These are phyloP conservation scores for Darksidea phi DNA, from an alignment of 495 filamentous ascomycete genomes.

Conservation along the genomic window DNA sequence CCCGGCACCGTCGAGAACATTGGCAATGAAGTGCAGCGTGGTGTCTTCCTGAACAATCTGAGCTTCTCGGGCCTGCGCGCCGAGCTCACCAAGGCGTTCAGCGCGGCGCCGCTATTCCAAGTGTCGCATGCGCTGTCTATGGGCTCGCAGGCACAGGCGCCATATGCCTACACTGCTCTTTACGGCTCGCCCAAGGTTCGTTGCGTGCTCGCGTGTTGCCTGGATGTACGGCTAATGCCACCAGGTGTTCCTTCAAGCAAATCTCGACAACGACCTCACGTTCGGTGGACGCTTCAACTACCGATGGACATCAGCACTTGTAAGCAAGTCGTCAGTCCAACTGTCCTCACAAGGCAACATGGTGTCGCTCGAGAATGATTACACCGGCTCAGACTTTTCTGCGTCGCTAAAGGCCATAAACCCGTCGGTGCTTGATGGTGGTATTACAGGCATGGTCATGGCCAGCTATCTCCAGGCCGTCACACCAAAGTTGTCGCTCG, in stretches of 20 bases:
- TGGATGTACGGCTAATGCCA: slow-evolving; percentile 1
- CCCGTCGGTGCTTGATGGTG: slow-evolving; percentile 87
- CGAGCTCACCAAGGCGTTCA: slow-evolving; percentile 93
- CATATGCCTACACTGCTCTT: slow-evolving; percentile 90
- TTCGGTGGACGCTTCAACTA: slow-evolving; percentile 85
- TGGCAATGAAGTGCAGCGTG: slow-evolving; percentile 86
- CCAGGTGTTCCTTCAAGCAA: slow-evolving; percentile 93
- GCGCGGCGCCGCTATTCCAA: slow-evolving; percentile 90
- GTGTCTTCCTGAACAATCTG: slow-evolving; percentile 90
- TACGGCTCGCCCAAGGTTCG: slow-evolving; percentile 89
- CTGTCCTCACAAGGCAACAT: slow-evolving; percentile 74
- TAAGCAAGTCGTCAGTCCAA: slow-evolving; percentile 82
- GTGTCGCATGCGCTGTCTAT: slow-evolving; percentile 94
- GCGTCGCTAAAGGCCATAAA: slow-evolving; percentile 88
- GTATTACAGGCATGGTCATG: slow-evolving; percentile 90
- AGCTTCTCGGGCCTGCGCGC: slow-evolving; percentile 94
- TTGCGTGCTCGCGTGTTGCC: slow-evolving; percentile 23
- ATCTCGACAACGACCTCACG: slow-evolving; percentile 82
- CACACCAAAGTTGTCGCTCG: slow-evolving; percentile 82
- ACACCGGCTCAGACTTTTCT: slow-evolving; percentile 87
- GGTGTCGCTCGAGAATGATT: slow-evolving; percentile 89
- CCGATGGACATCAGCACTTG: slow-evolving; percentile 71
- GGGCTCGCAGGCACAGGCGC: slow-evolving; percentile 80
- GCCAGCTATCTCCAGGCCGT: slow-evolving; percentile 92
- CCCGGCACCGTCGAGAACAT: slow-evolving; percentile 92